Conservation (phyloP, 208 protist genomes). For the Leishmania lainsoni region DNA sequence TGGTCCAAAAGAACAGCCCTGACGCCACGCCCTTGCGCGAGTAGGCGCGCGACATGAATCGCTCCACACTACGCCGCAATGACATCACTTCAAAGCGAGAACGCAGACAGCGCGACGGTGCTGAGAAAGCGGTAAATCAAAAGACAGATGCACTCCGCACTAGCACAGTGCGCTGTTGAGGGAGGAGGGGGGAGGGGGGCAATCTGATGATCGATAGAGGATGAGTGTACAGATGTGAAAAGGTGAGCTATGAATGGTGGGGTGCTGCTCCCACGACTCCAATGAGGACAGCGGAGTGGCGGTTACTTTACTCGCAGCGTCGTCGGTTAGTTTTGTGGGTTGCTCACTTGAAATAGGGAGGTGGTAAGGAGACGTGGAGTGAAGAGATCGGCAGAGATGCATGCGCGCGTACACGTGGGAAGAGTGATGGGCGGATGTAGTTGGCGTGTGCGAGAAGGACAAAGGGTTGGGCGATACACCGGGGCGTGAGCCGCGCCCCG, state of each 20-base stretch:
- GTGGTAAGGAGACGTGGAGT: background rate
- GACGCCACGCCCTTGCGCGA: conserved; percentile 11
- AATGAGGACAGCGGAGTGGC: background rate
- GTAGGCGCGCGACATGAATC: conserved; percentile 2
- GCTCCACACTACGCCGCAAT: background rate
- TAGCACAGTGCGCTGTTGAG: background rate
- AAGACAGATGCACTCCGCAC: background rate
- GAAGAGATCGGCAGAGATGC: background rate
- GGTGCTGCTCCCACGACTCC: background rate
- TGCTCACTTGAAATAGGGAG: background rate
- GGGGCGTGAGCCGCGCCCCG: too few species aligned
- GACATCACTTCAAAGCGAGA: conserved; percentile 4
- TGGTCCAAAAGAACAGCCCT: conserved; percentile 19
- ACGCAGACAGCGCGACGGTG: background rate
- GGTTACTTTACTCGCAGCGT: background rate
- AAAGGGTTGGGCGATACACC: background rate
- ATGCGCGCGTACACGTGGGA: background rate
- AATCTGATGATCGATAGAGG: background rate
- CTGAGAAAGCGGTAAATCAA: background rate
- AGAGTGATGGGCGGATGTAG: background rate
- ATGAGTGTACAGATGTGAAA: too few species aligned
- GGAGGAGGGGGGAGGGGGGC: background rate
- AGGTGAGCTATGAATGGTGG: background rate
- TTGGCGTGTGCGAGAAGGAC: background rate
- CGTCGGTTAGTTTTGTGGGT: background rate